Evolutionary conservation across 495 filamentous ascomycete genomes (phyloP).

Genomic region (Penicillium malachiteum): DNA sequence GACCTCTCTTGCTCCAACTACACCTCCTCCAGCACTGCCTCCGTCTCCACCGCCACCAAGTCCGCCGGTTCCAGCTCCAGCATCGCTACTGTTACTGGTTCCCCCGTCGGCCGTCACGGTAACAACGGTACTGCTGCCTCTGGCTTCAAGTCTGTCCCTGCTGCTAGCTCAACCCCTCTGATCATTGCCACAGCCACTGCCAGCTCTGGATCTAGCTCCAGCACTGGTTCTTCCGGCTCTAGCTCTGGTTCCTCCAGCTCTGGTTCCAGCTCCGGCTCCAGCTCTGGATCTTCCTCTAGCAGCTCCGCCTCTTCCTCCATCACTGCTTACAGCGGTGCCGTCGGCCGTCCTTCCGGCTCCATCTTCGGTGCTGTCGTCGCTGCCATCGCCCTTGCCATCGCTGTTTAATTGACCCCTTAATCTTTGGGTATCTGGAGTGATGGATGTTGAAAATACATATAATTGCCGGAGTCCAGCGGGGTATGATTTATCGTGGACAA

Average conservation of each 20-base stretch:
- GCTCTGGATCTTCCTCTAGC: slow-evolving; percentile 13
- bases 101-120: background rate
- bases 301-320: slow-evolving; percentile 14
- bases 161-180: slow-evolving; percentile 8
- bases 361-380: slow-evolving; percentile 29
- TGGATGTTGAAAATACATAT: slow-evolving; percentile 8
- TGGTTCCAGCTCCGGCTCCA: slow-evolving; percentile 16
- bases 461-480: slow-evolving; percentile 7
- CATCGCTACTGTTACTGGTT: slow-evolving; percentile 5
- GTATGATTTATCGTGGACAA: slow-evolving; percentile 7
- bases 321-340: slow-evolving; percentile 20
- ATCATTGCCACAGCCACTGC: slow-evolving; percentile 11
- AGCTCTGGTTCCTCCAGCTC: slow-evolving; percentile 17
- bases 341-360: slow-evolving; percentile 32
- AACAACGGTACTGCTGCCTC: slow-evolving; percentile 10
- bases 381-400: slow-evolving; percentile 31
- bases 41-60: slow-evolving; percentile 10
- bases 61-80: slow-evolving; percentile 5
- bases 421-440: slow-evolving; percentile 18
- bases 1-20: slow-evolving; percentile 57
- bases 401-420: slow-evolving; percentile 28
- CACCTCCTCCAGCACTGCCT: slow-evolving; percentile 12
- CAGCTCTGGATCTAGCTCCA: slow-evolving; percentile 25
- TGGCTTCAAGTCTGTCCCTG: slow-evolving; percentile 19
- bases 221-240: slow-evolving; percentile 31